phyloP scores from a whole-genome alignment of 2,329 filamentous ascomycete genomes.

The Pseudogymnoascus sp. region DNA sequence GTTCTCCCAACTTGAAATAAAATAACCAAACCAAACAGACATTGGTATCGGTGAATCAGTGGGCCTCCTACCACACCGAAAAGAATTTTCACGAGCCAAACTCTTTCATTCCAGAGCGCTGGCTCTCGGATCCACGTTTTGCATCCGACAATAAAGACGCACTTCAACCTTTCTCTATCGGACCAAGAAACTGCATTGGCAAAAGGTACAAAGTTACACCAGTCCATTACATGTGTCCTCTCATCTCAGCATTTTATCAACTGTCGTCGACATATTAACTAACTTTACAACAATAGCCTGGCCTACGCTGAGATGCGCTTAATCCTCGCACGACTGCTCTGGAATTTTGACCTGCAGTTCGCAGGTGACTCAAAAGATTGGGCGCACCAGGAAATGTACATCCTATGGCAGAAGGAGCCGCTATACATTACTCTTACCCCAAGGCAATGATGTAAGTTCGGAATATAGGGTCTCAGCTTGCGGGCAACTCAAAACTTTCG shows the following conservation, averaged over 20 bases:
- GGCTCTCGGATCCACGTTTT: conserved; percentile 20
- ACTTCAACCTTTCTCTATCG: conserved; percentile 15
- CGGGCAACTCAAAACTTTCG: no score
- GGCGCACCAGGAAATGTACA: not conserved
- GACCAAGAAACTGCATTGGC: conserved; percentile 16
- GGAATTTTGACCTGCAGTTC: conserved; percentile 19
- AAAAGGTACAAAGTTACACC: not conserved
- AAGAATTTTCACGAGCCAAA: not conserved
- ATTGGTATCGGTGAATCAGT: not conserved
- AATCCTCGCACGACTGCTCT: conserved; percentile 17
- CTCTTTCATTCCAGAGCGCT: conserved; percentile 33
- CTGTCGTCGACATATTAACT: not conserved
- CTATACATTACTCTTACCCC: not conserved
- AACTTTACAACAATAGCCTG: conserved; percentile 8
- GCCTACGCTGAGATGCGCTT: conserved; percentile 16
- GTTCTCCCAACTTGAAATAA: not conserved
- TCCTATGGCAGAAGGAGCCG: conserved; percentile 9
- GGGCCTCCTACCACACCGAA: not conserved
- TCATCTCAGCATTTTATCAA: not conserved
- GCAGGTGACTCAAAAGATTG: not conserved
- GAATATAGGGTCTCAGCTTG: not conserved
- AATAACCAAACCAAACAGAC: conserved; percentile 12
- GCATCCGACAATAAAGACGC: conserved; percentile 23
- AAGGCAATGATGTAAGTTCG: not conserved
- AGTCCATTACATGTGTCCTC: not conserved